Evolutionary conservation across 192 early-diverging fungal species (phyloP).

Genomic region (Phlyctochytrium bullatum): DNA sequence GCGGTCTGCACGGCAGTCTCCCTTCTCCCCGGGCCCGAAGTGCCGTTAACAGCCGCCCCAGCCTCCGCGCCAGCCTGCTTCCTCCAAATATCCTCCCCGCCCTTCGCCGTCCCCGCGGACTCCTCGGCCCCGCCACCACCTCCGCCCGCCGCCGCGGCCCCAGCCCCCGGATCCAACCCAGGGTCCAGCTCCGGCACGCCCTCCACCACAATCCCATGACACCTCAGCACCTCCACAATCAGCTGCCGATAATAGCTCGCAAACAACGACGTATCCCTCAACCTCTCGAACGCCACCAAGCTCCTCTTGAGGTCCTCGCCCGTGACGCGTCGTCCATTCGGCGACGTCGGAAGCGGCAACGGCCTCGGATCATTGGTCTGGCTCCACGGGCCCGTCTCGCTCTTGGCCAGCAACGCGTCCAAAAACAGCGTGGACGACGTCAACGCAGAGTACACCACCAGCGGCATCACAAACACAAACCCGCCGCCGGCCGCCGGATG

Average conservation of each 20-base stretch:
- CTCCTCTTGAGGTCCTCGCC: conserved; percentile 30
- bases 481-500: neutral
- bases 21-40: neutral
- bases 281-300: conserved; percentile 37
- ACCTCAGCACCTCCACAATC: conserved; percentile 39
- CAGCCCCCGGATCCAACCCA: neutral
- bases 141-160: neutral
- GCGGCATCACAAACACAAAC: conserved; percentile 46
- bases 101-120: neutral
- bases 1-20: neutral
- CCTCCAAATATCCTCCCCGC: neutral
- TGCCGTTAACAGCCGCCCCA: neutral
- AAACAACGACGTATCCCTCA: conserved; percentile 38
- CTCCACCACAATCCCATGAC: conserved; percentile 18
- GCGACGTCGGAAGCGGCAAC: neutral
- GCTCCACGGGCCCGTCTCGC: neutral
- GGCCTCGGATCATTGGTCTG: conserved; percentile 10
- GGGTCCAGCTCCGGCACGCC: conserved; percentile 5
- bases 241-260: conserved; percentile 44
- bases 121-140: too few relatives aligned
- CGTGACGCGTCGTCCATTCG: conserved; percentile 26
- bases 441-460: conserved; percentile 44
- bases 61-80: neutral
- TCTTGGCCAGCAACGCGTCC: conserved; percentile 33
- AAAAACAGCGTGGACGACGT: conserved; percentile 42